These are phyloP conservation scores for Bauhinia variegata DNA, from an alignment of 306 rosid genomes.

Conservation along the genomic window DNA sequence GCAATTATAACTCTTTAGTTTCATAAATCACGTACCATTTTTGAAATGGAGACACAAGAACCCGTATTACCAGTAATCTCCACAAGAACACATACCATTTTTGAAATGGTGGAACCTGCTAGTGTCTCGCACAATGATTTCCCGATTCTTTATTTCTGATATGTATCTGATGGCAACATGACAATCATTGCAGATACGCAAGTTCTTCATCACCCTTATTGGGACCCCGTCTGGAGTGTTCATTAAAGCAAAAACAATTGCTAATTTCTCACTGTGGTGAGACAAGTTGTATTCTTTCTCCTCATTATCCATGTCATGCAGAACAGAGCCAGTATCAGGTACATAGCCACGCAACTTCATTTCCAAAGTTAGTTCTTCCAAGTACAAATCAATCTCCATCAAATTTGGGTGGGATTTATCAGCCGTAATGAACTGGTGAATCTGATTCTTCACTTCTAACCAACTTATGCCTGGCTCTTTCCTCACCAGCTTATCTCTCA, in stretches of 20 bases:
- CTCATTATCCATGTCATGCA: conserved; percentile 90
- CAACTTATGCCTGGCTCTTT: conserved; percentile 88
- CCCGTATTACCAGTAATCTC: conserved; percentile 69
- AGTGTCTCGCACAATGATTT: conserved; percentile 65
- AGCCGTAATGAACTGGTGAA: conserved; percentile 69
- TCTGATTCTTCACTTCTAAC: conserved; percentile 74
- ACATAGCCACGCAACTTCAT: conserved; percentile 78
- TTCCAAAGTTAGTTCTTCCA: conserved; percentile 68
- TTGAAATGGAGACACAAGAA: conserved; percentile 24
- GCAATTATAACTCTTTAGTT: neutral
- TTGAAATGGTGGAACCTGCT: conserved; percentile 91
- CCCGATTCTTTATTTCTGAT: conserved; percentile 58
- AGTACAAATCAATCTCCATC: conserved; percentile 61
- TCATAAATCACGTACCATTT: conserved; percentile 10
- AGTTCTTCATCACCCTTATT: conserved; percentile 83
- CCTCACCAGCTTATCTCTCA: conserved; percentile 71
- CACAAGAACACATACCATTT: conserved; percentile 76
- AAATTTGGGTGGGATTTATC: conserved; percentile 64
- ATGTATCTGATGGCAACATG: conserved; percentile 78
- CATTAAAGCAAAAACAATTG: conserved; percentile 80
- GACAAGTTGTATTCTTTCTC: conserved; percentile 81
- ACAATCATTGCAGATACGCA: conserved; percentile 75
- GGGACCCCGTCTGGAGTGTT: conserved; percentile 61
- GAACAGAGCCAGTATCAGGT: conserved; percentile 71
- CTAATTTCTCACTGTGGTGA: conserved; percentile 86